Percentiles rank a stretch among this genome's conserved stretches.
These are phyloP conservation scores for Potentilla sterilis DNA, from an alignment of 306 rosid species.

Conservation along the genomic window DNA sequence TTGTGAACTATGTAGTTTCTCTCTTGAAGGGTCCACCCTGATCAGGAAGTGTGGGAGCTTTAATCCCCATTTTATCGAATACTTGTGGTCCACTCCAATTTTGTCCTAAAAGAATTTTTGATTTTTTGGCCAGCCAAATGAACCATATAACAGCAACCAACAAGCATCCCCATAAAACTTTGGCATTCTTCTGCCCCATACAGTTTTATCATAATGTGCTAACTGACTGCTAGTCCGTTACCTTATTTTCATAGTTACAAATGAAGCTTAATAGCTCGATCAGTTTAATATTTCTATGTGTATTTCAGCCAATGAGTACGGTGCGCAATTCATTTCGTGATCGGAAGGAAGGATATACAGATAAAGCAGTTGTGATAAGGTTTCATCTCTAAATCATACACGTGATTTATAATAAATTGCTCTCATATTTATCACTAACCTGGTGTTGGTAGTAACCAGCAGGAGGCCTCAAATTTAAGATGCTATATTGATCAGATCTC, in stretches of 20 bases:
- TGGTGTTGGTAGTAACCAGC: background rate
- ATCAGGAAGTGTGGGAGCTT: background rate
- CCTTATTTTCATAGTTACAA: background rate
- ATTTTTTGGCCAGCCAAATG: background rate
- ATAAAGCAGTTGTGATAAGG: conserved; percentile 90
- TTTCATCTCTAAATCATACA: conserved; percentile 23
- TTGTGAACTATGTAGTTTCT: conserved; percentile 6
- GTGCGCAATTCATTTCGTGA: conserved; percentile 78
- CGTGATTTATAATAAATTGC: background rate
- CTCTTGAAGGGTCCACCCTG: background rate
- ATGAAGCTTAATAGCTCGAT: background rate
- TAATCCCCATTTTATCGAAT: background rate
- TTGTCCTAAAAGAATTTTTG: background rate
- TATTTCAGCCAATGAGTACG: conserved; percentile 74
- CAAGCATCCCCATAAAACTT: background rate
- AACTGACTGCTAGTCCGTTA: background rate
- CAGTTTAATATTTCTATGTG: background rate
- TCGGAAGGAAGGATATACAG: conserved; percentile 87
- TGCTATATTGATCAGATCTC: background rate
- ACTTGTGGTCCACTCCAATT: background rate
- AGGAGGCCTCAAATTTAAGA: background rate
- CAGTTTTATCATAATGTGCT: background rate
- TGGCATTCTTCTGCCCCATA: background rate
- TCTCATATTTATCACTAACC: background rate
- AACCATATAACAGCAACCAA: background rate